Base-by-base conservation (phyloP, 192 early-diverging fungal genomes). In the Chytriomyces sp. region DNA sequence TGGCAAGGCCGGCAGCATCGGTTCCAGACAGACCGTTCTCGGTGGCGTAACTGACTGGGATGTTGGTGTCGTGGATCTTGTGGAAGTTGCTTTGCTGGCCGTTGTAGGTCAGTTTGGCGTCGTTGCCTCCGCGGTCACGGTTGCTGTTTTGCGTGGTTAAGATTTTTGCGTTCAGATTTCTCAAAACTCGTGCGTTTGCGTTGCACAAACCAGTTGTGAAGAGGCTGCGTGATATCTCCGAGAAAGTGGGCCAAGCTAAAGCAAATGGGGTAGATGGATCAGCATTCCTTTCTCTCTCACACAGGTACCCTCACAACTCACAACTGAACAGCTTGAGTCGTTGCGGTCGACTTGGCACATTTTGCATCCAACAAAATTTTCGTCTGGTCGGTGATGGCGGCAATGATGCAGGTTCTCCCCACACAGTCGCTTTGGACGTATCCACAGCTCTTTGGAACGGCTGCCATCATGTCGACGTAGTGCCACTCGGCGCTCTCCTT, bases 221-320 rank as follows among this genome's bases (percentile, higher is more conserved):
- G 82, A 16, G 84, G 84, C 72, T 86, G 81, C 7, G 79, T 67
- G 35, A 86, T 79, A 59, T 86, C 84, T 16, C 84, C 84, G 44
- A 84, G 6, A 74, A 86, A 86, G 76, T 86, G 84, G 13, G 76
- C 66, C 24, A 86, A 68, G 74, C 53, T 57, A 18, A 57, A 18
- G 53, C 20, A 57, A 18, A 20, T 11, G 2, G 20, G 20, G 53
- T 57, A 18, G 20, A 57, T 57, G 53, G 53, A 1, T 18, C 20
- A 57, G 11, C 20, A 57, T 57, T 57, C 13, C 11, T 11, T 2
- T 57, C 13, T 18, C 13, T 57, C 1, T 0, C 11, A 20, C 53
- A 20, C n/a, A 2, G 28, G 28, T 35, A 35, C 28, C 28, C 28
- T 0, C 13, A 20, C 11, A 57, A 57, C 53, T 20, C 20, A 57